Evolutionary conservation across 371 early-diverging fungal species (phyloP).

Genomic region (Vairimorpha apis): DNA sequence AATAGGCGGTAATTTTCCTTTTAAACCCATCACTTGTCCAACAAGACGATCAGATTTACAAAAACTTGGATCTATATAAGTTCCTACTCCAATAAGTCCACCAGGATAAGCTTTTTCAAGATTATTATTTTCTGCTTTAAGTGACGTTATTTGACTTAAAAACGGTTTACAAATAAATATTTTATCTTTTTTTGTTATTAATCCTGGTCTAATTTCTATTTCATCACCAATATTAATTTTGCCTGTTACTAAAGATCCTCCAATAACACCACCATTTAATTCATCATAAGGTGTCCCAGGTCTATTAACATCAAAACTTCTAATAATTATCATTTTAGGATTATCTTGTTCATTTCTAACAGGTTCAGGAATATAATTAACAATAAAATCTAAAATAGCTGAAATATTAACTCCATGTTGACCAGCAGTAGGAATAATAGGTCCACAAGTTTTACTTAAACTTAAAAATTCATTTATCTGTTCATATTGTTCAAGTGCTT

Average conservation of each 20-base stretch:
- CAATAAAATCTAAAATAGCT: slow-evolving; percentile 96
- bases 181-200: slow-evolving; percentile 78
- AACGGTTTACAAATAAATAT: slow-evolving; percentile 80
- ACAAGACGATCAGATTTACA: slow-evolving; percentile 96
- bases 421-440: slow-evolving; percentile 96
- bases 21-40: slow-evolving; percentile 92
- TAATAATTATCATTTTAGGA: slow-evolving; percentile 91
- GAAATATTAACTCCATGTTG: slow-evolving; percentile 98
- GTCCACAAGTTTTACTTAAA: slow-evolving; percentile 86
- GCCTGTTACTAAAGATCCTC: slow-evolving; percentile 93
- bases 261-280: slow-evolving; percentile 96
- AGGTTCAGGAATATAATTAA: slow-evolving; percentile 91
- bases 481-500: slow-evolving; percentile 84
- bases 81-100: slow-evolving; percentile 98
- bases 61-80: slow-evolving; percentile 90
- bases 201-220: slow-evolving; percentile 98
- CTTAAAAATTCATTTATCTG: slow-evolving; percentile 81
- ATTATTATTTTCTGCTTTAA: slow-evolving; percentile 83
- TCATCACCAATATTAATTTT: slow-evolving; percentile 85
- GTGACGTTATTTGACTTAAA: slow-evolving; percentile 78
- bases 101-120: slow-evolving; percentile 96
- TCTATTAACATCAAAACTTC: slow-evolving; percentile 99
- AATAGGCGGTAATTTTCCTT: slow-evolving; percentile 86
- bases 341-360: slow-evolving; percentile 80
- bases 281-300: slow-evolving; percentile 91